These are phyloP conservation scores for Carex kokanica DNA, from an alignment of 176 grass and related monocot genomes.

Conservation along the genomic window DNA sequence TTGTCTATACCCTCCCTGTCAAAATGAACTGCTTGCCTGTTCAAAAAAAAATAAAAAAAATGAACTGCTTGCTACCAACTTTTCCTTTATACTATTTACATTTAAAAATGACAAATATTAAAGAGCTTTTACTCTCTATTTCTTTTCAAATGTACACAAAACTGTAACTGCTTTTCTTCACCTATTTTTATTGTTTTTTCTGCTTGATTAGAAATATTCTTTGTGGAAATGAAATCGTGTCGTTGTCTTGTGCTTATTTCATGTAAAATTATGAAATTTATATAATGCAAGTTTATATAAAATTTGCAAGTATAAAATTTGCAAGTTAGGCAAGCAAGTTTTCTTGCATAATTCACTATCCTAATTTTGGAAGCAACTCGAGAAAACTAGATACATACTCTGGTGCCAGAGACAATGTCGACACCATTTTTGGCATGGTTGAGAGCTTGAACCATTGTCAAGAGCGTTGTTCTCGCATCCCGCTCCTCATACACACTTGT, in stretches of 20 bases:
- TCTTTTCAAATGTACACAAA: constrained; percentile 43
- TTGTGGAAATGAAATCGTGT: constrained; percentile 98
- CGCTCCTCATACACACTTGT: constrained; percentile 98
- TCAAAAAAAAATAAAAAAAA: too few relatives aligned
- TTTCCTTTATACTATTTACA: constrained; percentile 87
- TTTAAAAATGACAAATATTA: constrained; percentile 54
- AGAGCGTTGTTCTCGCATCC: constrained; percentile 85
- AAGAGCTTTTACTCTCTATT: constrained; percentile 48
- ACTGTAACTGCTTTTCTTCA: constrained; percentile 32
- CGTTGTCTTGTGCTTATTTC: constrained; percentile 84
- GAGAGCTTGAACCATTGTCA: constrained; percentile 97
- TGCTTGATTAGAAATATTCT: constrained; percentile 65
- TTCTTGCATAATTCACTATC: constrained; percentile 1
- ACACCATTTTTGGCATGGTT: constrained; percentile 95
- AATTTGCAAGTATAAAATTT: too few relatives aligned
- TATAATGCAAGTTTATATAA: neutral
- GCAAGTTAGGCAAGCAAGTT: neutral
- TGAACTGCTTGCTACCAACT: constrained; percentile 25
- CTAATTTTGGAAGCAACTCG: neutral
- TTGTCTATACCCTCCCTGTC: too few relatives aligned
- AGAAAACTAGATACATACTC: constrained; percentile 48
- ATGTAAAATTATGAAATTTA: constrained; percentile 38
- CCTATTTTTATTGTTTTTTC: neutral
- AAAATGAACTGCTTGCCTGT: too few relatives aligned
- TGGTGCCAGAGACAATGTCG: constrained; percentile 87